phyloP scores from a whole-genome alignment of 352 stramenopile genomes.

The Hyaloperonospora brassicae region DNA sequence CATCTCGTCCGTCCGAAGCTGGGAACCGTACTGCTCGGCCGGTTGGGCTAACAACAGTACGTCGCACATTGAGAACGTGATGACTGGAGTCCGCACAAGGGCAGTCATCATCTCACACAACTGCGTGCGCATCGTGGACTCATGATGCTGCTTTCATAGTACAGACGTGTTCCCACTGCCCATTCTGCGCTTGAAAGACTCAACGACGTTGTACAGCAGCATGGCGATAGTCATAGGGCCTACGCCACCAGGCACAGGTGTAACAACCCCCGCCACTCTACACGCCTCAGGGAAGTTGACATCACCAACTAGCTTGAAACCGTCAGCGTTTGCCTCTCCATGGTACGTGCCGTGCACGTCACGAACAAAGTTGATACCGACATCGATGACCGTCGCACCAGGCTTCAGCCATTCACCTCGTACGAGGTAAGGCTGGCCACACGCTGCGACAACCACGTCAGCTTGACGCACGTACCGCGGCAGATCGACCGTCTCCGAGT shows the following conservation, averaged over 20 bases:
- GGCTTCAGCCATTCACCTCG: constrained; percentile 94
- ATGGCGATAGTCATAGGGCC: constrained; percentile 98
- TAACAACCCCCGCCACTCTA: constrained; percentile 87
- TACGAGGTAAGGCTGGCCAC: constrained; percentile 93
- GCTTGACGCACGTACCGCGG: constrained; percentile 82
- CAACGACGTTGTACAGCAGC: constrained; percentile 86
- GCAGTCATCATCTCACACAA: too few species aligned
- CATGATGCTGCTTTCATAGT: constrained; percentile 11
- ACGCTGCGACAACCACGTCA: constrained; percentile 96
- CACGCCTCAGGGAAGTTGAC: constrained; percentile 87
- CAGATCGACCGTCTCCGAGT: constrained; percentile 91
- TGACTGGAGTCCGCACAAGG: not conserved
- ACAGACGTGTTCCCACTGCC: constrained; percentile 22
- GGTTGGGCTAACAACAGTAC: constrained; percentile 6
- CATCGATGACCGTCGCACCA: constrained; percentile 96
- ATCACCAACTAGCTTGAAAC: constrained; percentile 97
- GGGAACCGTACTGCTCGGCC: constrained; percentile 16
- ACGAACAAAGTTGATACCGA: constrained; percentile 97
- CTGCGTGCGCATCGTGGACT: too few species aligned
- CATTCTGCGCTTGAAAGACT: constrained; percentile 62
- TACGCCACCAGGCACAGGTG: constrained; percentile 96
- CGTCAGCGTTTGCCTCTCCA: constrained; percentile 50
- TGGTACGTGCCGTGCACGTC: constrained; percentile 47
- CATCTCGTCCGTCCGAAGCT: constrained; percentile 12
- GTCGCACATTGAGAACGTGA: not conserved